These are phyloP conservation scores for Kwoniella bestiolae DNA, from an alignment of 768 basidiomycete genomes.

Conservation along the genomic window DNA sequence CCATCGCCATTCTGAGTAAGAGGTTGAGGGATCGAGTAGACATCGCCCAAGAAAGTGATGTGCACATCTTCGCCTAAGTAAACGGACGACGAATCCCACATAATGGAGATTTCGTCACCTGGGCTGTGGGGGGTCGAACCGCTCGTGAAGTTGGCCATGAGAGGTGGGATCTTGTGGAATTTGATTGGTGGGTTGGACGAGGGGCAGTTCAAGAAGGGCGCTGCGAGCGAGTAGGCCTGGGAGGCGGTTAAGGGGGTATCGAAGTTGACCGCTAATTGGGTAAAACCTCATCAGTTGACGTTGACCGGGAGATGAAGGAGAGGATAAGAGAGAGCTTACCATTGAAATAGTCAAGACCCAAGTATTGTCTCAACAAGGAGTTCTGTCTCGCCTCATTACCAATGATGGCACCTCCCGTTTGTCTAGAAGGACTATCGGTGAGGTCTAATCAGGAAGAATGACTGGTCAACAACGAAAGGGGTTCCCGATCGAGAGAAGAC, in stretches of 20 bases:
- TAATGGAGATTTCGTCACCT: constrained; percentile 31
- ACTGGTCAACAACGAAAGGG: background rate
- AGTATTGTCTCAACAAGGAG: constrained; percentile 22
- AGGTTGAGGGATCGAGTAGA: constrained; percentile 23
- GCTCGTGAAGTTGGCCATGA: constrained; percentile 28
- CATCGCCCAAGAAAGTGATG: constrained; percentile 31
- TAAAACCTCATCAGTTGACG: too few species aligned
- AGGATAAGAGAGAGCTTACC: constrained; percentile 16
- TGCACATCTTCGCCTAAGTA: constrained; percentile 29
- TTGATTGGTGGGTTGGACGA: constrained; percentile 37
- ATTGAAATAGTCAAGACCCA: constrained; percentile 36
- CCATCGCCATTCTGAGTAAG: constrained; percentile 28
- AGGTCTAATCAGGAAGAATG: constrained; percentile 14
- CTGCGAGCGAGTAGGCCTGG: constrained; percentile 32
- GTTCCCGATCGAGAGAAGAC: background rate
- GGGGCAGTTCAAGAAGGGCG: constrained; percentile 32
- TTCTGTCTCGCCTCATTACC: constrained; percentile 39
- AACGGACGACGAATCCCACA: constrained; percentile 31
- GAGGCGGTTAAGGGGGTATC: constrained; percentile 35
- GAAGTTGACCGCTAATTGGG: constrained; percentile 28
- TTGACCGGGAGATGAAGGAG: background rate
- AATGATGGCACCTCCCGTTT: constrained; percentile 25
- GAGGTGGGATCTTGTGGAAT: constrained; percentile 33
- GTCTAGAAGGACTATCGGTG: constrained; percentile 19
- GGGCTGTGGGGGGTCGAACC: constrained; percentile 24